Percentiles rank a stretch among this genome's conserved stretches.
Conservation (phyloP, 805 yeast genomes). For the Starmerella scarabaei region DNA sequence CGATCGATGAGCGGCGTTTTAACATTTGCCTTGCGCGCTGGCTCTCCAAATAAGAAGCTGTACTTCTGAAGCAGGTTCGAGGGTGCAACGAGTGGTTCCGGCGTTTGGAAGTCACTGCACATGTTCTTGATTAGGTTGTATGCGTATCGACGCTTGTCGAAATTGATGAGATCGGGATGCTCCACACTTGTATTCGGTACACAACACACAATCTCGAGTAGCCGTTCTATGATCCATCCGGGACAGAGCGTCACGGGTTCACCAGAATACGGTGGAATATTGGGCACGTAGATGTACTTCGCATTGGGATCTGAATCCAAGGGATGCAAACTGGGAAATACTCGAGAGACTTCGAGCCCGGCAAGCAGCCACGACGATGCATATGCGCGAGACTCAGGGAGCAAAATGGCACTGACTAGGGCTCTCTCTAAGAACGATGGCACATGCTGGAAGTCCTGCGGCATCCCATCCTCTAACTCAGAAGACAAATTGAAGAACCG, state of each 20-base stretch:
- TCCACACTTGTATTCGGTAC: constrained; percentile 67
- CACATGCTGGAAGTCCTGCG: constrained; percentile 27
- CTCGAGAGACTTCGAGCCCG: constrained; percentile 27
- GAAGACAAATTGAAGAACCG: constrained; percentile 38
- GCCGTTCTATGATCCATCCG: constrained; percentile 79
- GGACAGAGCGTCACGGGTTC: constrained; percentile 61
- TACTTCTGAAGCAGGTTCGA: constrained; percentile 7
- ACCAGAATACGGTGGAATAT: constrained; percentile 19
- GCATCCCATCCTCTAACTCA: constrained; percentile 19
- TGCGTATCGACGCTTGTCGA: constrained; percentile 67
- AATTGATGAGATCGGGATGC: constrained; percentile 56
- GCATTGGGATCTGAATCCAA: constrained; percentile 17
- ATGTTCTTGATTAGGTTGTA: constrained; percentile 49
- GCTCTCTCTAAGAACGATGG: constrained; percentile 84
- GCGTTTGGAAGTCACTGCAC: constrained; percentile 15
- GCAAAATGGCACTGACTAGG: constrained; percentile 53
- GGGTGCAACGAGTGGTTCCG: constrained; percentile 8
- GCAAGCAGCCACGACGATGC: constrained; percentile 59
- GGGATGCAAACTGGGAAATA: constrained; percentile 11
- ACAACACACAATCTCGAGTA: constrained; percentile 60
- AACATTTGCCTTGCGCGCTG: constrained; percentile 2
- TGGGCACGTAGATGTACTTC: constrained; percentile 23
- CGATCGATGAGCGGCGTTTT: constrained; percentile 20
- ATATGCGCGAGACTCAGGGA: constrained; percentile 68
- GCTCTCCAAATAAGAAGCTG: constrained; percentile 5